A percentile compares a stretch with the other conserved stretches of the same genome.
phyloP scores from a whole-genome alignment of 495 filamentous ascomycete genomes.

The Penicillium parvum region DNA sequence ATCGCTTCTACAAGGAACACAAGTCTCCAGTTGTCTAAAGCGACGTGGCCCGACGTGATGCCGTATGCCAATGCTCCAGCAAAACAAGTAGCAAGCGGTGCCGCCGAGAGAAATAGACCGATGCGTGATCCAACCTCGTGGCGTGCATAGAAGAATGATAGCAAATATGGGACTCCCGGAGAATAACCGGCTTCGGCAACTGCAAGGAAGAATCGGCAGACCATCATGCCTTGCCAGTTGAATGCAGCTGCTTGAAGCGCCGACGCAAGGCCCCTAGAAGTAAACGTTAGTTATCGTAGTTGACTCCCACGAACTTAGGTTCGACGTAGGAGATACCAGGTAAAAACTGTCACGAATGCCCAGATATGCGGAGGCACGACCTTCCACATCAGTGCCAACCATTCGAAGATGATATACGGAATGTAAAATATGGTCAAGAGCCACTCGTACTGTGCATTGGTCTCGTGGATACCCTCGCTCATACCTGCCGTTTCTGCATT shows the following conservation, averaged over 20 bases:
- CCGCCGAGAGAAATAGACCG: slow-evolving; percentile 64
- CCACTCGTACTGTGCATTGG: slow-evolving; percentile 53
- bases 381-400: slow-evolving; percentile 48
- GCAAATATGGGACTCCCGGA: slow-evolving; percentile 58
- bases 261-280: too few species aligned
- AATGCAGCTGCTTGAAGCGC: slow-evolving; percentile 49
- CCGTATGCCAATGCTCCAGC: slow-evolving; percentile 71
- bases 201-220: slow-evolving; percentile 55
- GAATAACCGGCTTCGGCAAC: slow-evolving; percentile 57
- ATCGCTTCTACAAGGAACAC: slow-evolving; percentile 58
- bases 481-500: slow-evolving; percentile 58
- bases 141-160: slow-evolving; percentile 72
- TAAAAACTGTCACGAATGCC: slow-evolving; percentile 30
- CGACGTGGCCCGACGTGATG: slow-evolving; percentile 49
- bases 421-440: slow-evolving; percentile 66
- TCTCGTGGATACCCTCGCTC: slow-evolving; percentile 45
- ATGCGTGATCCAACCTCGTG: slow-evolving; percentile 64
- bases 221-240: slow-evolving; percentile 58
- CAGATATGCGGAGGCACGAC: slow-evolving; percentile 48
- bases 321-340: slow-evolving; percentile 22
- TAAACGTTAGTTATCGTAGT: too few species aligned
- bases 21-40: slow-evolving; percentile 23
- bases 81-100: slow-evolving; percentile 71
- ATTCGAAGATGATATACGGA: slow-evolving; percentile 28
- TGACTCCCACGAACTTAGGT: too few species aligned